phyloP scores from a whole-genome alignment of 306 rosid species.

The Myrica gale region DNA sequence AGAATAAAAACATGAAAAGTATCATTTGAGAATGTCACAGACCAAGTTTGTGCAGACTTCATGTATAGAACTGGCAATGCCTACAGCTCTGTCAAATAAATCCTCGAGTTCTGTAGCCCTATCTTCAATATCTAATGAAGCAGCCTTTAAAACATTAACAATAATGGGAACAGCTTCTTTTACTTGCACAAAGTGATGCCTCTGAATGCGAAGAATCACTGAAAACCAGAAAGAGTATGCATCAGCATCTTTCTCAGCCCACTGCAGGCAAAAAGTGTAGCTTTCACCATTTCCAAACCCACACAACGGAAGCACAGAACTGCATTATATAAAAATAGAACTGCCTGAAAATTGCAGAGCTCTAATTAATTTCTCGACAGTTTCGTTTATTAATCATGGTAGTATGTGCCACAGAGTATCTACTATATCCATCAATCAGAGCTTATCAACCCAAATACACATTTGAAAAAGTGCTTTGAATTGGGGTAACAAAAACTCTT shows the following conservation, averaged over 20 bases:
- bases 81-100: constrained; percentile 54
- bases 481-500: constrained; percentile 3
- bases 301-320: background rate
- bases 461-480: constrained; percentile 5
- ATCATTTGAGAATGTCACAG: constrained; percentile 35
- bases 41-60: constrained; percentile 65
- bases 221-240: constrained; percentile 38
- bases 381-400: background rate
- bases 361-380: background rate
- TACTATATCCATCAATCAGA: constrained; percentile 8
- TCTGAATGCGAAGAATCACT: constrained; percentile 67
- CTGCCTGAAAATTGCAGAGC: background rate
- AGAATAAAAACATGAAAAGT: constrained; percentile 15
- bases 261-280: constrained; percentile 16
- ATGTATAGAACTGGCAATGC: constrained; percentile 62
- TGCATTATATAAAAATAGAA: background rate
- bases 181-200: constrained; percentile 82
- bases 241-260: constrained; percentile 10
- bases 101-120: constrained; percentile 40
- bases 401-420: too few species aligned
- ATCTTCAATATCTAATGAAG: constrained; percentile 51
- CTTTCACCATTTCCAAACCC: constrained; percentile 24
- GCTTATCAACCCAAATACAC: constrained; percentile 20
- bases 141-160: constrained; percentile 62
- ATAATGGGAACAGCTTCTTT: constrained; percentile 63